Percentiles rank a stretch among this genome's conserved stretches.
Evolutionary conservation across 108 stramenopile species (phyloP).

Genomic region (Parmales sp.): DNA sequence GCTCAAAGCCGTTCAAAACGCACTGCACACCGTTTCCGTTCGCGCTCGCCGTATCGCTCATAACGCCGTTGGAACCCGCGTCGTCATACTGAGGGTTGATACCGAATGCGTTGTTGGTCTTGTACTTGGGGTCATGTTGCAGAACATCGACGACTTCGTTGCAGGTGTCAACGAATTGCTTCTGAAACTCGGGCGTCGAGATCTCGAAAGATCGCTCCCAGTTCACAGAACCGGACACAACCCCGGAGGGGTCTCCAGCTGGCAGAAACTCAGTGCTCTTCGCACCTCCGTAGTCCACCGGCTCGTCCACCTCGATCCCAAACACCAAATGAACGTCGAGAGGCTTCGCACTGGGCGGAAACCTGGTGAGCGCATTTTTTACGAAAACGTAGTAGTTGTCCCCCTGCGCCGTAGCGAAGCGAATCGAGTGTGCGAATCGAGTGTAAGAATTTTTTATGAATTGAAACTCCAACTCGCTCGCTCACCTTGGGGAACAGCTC

Average conservation of each 20-base stretch:
- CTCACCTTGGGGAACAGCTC: constrained; percentile 11
- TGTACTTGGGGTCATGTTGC: background rate
- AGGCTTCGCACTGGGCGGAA: background rate
- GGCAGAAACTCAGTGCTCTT: background rate
- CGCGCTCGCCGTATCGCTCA: background rate
- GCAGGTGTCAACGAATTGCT: constrained; percentile 2
- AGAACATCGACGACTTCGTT: background rate
- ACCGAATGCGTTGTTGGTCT: background rate
- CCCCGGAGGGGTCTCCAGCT: background rate
- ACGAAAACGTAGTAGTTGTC: background rate
- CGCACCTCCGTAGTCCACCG: background rate
- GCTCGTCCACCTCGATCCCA: background rate
- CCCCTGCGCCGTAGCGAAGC: background rate
- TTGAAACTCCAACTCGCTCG: no score
- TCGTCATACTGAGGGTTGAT: constrained; percentile 6
- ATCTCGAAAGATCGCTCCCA: background rate
- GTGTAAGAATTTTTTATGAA: no score
- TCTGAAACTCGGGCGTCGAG: background rate
- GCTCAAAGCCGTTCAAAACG: background rate
- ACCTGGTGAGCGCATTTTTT: background rate
- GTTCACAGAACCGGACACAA: background rate
- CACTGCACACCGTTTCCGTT: constrained; percentile 5
- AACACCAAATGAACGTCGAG: constrained; percentile 3
- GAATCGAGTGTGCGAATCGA: background rate
- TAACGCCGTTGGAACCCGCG: background rate